Base-by-base conservation (phyloP, 495 filamentous ascomycete genomes). In the Stereocaulon alpinum region DNA sequence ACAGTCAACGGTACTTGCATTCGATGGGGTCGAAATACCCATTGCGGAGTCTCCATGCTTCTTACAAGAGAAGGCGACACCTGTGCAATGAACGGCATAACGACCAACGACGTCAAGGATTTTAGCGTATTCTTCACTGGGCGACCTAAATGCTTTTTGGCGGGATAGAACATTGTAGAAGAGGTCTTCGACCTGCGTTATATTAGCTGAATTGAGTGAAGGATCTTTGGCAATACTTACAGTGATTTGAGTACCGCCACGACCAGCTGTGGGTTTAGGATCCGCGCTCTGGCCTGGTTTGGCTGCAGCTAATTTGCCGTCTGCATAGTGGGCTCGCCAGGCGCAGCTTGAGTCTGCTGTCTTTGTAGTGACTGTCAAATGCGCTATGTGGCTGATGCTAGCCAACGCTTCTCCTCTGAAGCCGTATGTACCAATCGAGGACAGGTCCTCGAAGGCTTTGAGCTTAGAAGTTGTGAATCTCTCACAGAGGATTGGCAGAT, bases 311-410 rank as follows among this genome's bases (percentile, higher is more conserved):
- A 97, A 76, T 61, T 86, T 90, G 18, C 93, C 92, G 71, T 88
- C 85, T 30, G 84, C 82, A 68, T 94, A 99, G 63, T 87, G 81
- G 32, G 91, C 91, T 71, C 81, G 82, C 86, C 86, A 99, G 15
- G 94, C 93, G 72, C 88, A 90, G 69, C 81, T 85, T 2, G 91
- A 95, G 48, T 91, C 86, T 42, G 86, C 85, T 11, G 91, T 97
- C 71, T 88, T 94, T 1, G 94, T 97, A 12, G 92, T 96, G 32
- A 99, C 88, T 2, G 86, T 89, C 32, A 99, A 79, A 74, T 97
- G 94, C 51, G 94, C 91, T 63, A 97, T 96, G 72, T 98, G 93
- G 67, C 93, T 97, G 70, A 99, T 99, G 77, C 92, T 96, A 12
- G 94, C 94, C 64, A 99, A 73, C 12, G 94, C 94, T 73, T 99